Conservation (phyloP, 495 filamentous ascomycete genomes). For the Clohesyomyces aquaticus region DNA sequence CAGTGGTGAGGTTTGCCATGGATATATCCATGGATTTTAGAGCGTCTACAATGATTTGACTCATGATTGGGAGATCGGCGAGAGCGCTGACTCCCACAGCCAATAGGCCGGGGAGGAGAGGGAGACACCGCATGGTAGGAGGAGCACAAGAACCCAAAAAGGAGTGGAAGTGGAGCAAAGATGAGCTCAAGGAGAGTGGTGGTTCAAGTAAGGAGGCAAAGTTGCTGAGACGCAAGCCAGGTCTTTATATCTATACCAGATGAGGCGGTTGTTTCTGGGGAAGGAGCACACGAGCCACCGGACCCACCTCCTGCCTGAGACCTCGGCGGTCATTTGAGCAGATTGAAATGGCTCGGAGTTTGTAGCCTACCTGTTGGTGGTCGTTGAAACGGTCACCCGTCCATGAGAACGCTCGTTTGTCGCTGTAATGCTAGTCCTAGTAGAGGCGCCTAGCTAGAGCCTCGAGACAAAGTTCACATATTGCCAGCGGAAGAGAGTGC, state of each 20-base stretch:
- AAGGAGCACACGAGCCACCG: too few relatives aligned
- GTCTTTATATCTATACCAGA: background rate
- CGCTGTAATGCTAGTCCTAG: background rate
- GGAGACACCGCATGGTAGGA: conserved; percentile 13
- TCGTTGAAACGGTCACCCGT: background rate
- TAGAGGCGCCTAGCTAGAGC: background rate
- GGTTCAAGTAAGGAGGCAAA: too few relatives aligned
- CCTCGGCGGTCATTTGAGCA: background rate
- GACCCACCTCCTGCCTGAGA: too few relatives aligned
- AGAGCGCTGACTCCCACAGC: conserved; percentile 14
- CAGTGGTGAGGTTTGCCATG: background rate
- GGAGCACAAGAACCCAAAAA: background rate
- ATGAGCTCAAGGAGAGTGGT: background rate
- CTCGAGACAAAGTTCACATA: background rate
- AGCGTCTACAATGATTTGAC: background rate
- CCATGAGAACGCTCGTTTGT: background rate
- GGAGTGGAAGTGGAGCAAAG: background rate
- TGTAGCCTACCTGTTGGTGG: background rate
- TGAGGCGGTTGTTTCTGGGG: too few relatives aligned
- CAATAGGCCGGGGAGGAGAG: conserved; percentile 24
- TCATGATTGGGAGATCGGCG: background rate
- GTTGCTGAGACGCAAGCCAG: too few relatives aligned
- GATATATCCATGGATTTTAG: background rate
- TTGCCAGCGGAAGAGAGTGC: background rate
- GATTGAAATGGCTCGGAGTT: background rate